Evolutionary conservation across 108 stramenopile species (phyloP).

Genomic region (Nitzschia sp.): DNA sequence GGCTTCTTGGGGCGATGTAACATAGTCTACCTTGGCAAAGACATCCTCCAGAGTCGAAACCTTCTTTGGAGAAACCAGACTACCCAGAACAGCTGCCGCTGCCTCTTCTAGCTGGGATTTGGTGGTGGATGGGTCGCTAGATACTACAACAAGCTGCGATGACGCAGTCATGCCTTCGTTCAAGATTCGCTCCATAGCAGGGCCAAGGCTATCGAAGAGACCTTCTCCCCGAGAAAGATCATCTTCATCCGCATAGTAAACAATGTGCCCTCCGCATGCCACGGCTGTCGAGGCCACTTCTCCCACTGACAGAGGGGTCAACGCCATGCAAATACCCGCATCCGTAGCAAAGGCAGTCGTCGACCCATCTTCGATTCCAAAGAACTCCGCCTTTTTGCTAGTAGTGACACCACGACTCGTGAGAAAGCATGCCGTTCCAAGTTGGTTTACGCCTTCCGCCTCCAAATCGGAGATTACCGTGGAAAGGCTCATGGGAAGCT

Average conservation of each 20-base stretch:
- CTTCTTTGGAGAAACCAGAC: slow-evolving; percentile 51
- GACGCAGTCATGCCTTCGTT: slow-evolving; percentile 20
- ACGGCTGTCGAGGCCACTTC: slow-evolving; percentile 72
- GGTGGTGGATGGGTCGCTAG: slow-evolving; percentile 34
- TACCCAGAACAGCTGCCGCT: slow-evolving; percentile 53
- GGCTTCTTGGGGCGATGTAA: slow-evolving; percentile 47
- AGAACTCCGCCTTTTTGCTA: slow-evolving; percentile 28
- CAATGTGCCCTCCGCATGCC: slow-evolving; percentile 75
- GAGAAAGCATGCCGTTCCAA: slow-evolving; percentile 73
- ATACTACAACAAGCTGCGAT: slow-evolving; percentile 62
- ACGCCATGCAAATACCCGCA: slow-evolving; percentile 58
- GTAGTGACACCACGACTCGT: slow-evolving; percentile 64
- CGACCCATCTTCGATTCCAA: slow-evolving; percentile 44
- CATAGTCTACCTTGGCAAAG: slow-evolving; percentile 70
- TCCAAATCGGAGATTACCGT: slow-evolving; percentile 78
- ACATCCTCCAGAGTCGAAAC: slow-evolving; percentile 62
- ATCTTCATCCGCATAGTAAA: slow-evolving; percentile 61
- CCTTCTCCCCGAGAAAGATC: slow-evolving; percentile 81
- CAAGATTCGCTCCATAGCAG: slow-evolving; percentile 76
- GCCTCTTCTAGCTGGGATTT: slow-evolving; percentile 49
- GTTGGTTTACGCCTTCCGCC: slow-evolving; percentile 58
- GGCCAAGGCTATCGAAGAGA: slow-evolving; percentile 70
- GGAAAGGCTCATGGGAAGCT: slow-evolving; percentile 83
- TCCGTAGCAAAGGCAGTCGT: slow-evolving; percentile 75
- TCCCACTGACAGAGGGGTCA: slow-evolving; percentile 48